A percentile compares a stretch with the other conserved stretches of the same genome.
Conservation (phyloP, 257 asterid genomes). For the Lycium barbarum region DNA sequence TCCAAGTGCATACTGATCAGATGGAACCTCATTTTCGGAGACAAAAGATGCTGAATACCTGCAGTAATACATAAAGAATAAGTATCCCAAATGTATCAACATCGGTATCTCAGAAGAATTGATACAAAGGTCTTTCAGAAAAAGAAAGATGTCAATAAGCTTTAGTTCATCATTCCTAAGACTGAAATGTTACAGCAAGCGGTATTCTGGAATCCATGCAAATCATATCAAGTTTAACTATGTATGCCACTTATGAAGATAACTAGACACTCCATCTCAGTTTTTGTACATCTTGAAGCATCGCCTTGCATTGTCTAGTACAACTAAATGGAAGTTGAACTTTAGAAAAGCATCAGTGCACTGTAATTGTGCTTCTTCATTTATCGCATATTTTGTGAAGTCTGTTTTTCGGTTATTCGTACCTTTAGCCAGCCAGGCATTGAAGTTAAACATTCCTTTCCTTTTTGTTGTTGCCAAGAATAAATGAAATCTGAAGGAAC, state of each 20-base stretch:
- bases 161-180: not conserved
- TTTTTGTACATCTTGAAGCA: not conserved
- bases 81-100: conserved; percentile 4
- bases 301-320: not conserved
- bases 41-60: conserved; percentile 86
- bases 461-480: not conserved
- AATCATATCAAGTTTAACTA: not conserved
- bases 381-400: not conserved
- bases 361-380: not conserved
- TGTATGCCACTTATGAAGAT: not conserved
- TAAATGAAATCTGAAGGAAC: not conserved
- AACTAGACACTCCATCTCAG: not conserved
- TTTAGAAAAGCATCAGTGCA: not conserved
- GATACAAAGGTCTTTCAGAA: not conserved
- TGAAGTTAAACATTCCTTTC: not conserved
- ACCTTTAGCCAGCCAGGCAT: not conserved
- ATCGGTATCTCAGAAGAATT: not conserved
- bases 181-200: not conserved
- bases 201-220: not conserved
- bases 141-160: not conserved
- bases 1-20: conserved; percentile 78
- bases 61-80: conserved; percentile 37
- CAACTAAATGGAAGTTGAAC: not conserved
- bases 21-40: conserved; percentile 67
- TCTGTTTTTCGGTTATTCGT: not conserved